Base-by-base conservation (phyloP, 2,329 filamentous ascomycete species). In the Amauroascus niger region DNA sequence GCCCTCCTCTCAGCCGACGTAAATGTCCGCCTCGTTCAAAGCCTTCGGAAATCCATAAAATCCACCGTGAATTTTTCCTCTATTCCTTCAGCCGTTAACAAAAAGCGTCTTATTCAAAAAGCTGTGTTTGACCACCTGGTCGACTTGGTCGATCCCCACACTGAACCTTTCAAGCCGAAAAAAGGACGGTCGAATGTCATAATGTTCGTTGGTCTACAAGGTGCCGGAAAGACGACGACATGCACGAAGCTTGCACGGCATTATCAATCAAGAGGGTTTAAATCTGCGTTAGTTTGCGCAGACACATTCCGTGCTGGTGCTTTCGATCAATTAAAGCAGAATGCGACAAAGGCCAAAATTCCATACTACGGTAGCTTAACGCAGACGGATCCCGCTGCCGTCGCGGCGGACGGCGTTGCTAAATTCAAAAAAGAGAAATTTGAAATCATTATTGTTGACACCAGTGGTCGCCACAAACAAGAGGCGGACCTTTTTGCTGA, bases 381-480 rank as follows among this genome's bases (percentile, higher is more conserved):
- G 2, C 89, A 98, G 74, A 96, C 90, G 6, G 93, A 98, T 66
- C 93, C 93, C 0, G 89, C 91, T 0, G 84, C 89, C 5, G 93
- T 98, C 16, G 91, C 93, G 0, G 81, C 83, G n/a, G 90, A 96
- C 62, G 93, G 93, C 73, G 93, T 98, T 30, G 89, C 95, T 45
- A 94, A 97, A 72, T 98, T 98, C 78, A 96, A 95, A 76, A 97
- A 96, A 76, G 93, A 98, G 74, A 81, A 84, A 46, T 98, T 98
- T 67, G 93, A 98, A 71, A 84, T 98, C 61, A 98, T 98, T 64
- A 97, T 98, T 58, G 93, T 98, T 53, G 93, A 98, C 74, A 98
- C 93, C 0, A 95, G 88, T 45, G 93, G 93, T 69, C 80, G 93
- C 61, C 93, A 98, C 74, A 83, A 89, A 66, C 93, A 98, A 67